Percentiles rank a stretch among this genome's conserved stretches.
Conservation (phyloP, 805 yeast genomes). For the Lipomyces orientalis region DNA sequence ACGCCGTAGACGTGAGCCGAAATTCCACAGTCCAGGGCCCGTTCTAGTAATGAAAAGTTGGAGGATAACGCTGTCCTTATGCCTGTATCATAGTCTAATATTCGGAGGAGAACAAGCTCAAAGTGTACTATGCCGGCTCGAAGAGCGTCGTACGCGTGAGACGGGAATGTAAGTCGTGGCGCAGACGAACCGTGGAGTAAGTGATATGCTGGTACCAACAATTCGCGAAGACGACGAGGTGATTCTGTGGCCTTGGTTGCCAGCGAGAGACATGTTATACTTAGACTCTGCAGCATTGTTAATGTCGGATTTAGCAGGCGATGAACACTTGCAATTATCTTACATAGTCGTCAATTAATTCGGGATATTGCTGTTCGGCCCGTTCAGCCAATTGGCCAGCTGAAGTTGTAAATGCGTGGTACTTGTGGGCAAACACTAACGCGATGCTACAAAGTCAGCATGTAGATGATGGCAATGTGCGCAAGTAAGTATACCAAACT, state of each 20-base stretch:
- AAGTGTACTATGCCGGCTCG: conserved; percentile 28
- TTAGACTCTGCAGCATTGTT: conserved; percentile 20
- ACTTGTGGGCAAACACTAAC: neutral
- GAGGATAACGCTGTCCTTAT: conserved; percentile 10
- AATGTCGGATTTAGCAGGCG: neutral
- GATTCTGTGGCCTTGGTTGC: conserved; percentile 33
- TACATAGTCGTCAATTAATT: conserved; percentile 23
- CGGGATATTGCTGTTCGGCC: neutral
- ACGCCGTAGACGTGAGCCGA: conserved; percentile 14
- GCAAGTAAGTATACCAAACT: neutral
- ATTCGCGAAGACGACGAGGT: conserved; percentile 30
- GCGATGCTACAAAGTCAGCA: conserved; percentile 3
- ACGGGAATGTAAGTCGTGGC: conserved; percentile 21
- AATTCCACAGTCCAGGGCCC: conserved; percentile 17
- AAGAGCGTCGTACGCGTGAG: conserved; percentile 22
- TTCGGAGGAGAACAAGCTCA: conserved; percentile 28
- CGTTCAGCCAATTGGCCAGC: neutral
- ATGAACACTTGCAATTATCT: neutral
- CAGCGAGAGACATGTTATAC: conserved; percentile 24
- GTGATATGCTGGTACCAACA: conserved; percentile 31
- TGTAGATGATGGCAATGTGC: too few species aligned
- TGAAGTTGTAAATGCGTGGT: neutral
- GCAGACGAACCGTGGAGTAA: conserved; percentile 14
- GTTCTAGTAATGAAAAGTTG: conserved; percentile 14
- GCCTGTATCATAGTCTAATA: conserved; percentile 15